Percentiles rank a stretch among this genome's conserved stretches.
Evolutionary conservation across 2,329 filamentous ascomycete species (phyloP).

Genomic region (Apiospora arundinis): DNA sequence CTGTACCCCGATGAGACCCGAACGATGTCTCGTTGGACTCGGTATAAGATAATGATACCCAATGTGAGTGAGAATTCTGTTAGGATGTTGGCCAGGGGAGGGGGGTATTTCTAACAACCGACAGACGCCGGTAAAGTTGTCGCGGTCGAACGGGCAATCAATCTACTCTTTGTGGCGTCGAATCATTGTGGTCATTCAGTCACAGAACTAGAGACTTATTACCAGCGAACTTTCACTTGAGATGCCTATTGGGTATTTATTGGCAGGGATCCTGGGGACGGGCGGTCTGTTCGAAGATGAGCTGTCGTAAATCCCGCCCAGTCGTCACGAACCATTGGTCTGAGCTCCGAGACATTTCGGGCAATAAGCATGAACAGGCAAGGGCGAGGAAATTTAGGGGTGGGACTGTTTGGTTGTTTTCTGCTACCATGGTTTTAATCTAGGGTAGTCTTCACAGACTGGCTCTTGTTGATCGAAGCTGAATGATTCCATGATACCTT

Average conservation of each 20-base stretch:
- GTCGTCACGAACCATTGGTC: conserved; percentile 25
- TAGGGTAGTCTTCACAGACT: no score
- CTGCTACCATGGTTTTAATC: not conserved
- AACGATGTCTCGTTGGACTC: not conserved
- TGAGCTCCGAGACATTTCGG: conserved; percentile 25
- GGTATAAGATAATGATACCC: not conserved
- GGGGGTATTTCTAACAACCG: not conserved
- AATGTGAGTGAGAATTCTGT: not conserved
- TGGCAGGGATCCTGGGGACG: not conserved
- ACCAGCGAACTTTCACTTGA: not conserved
- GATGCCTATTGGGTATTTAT: not conserved
- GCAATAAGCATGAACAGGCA: conserved; percentile 1
- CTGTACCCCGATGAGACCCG: not conserved
- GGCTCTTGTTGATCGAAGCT: no score
- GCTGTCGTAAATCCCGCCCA: conserved; percentile 15
- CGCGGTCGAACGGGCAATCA: not conserved
- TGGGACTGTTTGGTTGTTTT: not conserved
- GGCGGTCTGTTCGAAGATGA: conserved; percentile 4
- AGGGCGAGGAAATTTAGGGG: not conserved
- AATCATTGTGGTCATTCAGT: not conserved
- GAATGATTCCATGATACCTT: not conserved
- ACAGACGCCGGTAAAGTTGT: not conserved
- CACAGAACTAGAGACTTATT: not conserved
- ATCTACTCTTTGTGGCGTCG: not conserved
- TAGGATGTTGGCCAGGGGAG: not conserved